Percentiles rank a stretch among this genome's conserved stretches.
These are phyloP conservation scores for Aspergillus piperis DNA, from an alignment of 2,329 filamentous ascomycete genomes.

Conservation along the genomic window DNA sequence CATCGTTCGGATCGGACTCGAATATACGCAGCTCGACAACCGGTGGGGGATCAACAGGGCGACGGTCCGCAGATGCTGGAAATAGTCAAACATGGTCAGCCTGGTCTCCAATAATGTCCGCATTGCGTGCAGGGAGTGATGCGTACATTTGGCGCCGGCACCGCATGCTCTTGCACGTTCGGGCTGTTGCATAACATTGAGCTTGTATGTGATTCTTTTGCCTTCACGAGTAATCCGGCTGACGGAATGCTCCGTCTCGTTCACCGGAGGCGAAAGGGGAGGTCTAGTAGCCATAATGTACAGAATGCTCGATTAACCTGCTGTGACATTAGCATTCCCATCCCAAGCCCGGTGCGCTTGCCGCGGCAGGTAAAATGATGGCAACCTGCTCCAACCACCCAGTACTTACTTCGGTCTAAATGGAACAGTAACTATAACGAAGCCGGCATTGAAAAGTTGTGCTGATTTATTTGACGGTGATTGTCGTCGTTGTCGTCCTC, in stretches of 20 bases:
- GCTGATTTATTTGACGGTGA: background rate
- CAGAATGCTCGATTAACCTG: background rate
- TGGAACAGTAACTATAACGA: background rate
- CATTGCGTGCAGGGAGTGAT: slow-evolving; percentile 5
- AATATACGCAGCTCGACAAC: slow-evolving; percentile 89
- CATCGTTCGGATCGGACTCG: slow-evolving; percentile 60
- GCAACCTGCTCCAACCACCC: background rate
- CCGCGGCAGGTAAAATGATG: background rate
- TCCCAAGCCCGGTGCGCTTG: background rate
- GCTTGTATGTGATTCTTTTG: slow-evolving; percentile 74
- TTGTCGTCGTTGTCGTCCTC: background rate
- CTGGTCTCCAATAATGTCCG: background rate
- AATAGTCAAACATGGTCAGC: slow-evolving; percentile 15
- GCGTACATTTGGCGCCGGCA: slow-evolving; percentile 88
- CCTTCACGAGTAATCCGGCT: slow-evolving; percentile 70
- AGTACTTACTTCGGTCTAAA: background rate
- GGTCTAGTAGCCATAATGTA: slow-evolving; percentile 46
- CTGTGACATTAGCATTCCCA: background rate
- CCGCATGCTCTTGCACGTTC: slow-evolving; percentile 93
- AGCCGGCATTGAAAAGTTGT: background rate
- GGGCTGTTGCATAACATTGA: slow-evolving; percentile 90
- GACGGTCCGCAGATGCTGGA: slow-evolving; percentile 78
- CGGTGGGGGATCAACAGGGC: slow-evolving; percentile 90
- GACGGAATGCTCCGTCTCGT: slow-evolving; percentile 57
- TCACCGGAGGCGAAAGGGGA: slow-evolving; percentile 44